Evolutionary conservation across 2,329 filamentous ascomycete genomes (phyloP), one percentile per base, ranked within the genome.

Genomic region (Trichoderma pleuroti): DNA sequence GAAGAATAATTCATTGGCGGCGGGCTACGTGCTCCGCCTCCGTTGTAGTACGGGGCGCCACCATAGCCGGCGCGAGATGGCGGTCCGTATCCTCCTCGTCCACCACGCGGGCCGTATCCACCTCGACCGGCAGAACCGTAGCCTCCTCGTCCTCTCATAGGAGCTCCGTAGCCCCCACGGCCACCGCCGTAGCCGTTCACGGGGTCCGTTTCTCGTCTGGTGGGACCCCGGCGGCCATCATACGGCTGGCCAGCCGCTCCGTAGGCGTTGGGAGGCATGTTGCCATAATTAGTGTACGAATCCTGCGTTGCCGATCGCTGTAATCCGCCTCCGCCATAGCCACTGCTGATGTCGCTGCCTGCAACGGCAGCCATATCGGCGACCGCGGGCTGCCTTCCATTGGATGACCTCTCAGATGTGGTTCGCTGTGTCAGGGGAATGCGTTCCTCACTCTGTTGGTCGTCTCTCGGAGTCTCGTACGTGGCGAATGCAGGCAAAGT

Each of bases 351-450:
- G 12, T 61, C 62, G 26, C 57, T 57, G 62, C 34, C n/a, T 11
- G 65, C 34, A 21, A 73, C 72, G 71, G 75, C 79, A 24, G 77
- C 78, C 69, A 81, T 76, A 67, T 84, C 84, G 66, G 81, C 80
- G 75, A 75, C 77, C 72, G 78, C 78, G 72, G 80, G 81, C 73
- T 83, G 78, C 73, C 77, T 78, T 73, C 81, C 81, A 73, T 83
- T 86, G 24, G 84, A 85, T 4, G 86, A 88, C 74, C 84, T 83
- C 49, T 90, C 85, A 21, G 87, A 87, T 3, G 90, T 88, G 68
- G 88, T 90, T 64, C 86, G 84, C 9, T 87, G 84, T 21, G 92
- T 94, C 71, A 94, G 81, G 0, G 92, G 92, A 18, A 91, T 87
- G 69, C 87, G 87, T 78, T 94, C 92, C 74, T 94, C 92, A 76